These are phyloP conservation scores for Pythium myriotylum DNA, from an alignment of 352 stramenopile genomes.

Conservation along the genomic window DNA sequence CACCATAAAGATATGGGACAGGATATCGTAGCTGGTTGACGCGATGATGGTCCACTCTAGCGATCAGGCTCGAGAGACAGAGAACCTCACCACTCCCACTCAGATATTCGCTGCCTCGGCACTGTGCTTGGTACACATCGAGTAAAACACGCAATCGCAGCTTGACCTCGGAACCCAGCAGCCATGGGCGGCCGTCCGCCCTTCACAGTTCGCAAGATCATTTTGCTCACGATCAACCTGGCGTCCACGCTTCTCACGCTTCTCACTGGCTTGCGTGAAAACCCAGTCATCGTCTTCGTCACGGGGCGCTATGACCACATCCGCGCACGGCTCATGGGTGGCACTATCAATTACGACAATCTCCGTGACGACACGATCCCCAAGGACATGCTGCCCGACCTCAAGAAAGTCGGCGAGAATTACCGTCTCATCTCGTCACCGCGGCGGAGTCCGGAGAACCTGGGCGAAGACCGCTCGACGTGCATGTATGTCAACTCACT, in stretches of 20 bases:
- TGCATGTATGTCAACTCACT: slow-evolving; percentile 40
- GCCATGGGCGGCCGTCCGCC: no score
- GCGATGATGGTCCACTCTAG: no score
- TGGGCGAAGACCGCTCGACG: slow-evolving; percentile 33
- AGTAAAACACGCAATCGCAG: no score
- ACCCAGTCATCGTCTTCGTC: slow-evolving; percentile 46
- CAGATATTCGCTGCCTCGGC: no score
- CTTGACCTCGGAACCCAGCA: no score
- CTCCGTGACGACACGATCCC: slow-evolving; percentile 38
- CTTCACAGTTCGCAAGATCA: neutral
- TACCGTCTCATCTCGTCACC: slow-evolving; percentile 35
- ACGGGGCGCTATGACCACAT: slow-evolving; percentile 56
- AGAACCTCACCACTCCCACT: no score
- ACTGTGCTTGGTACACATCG: no score
- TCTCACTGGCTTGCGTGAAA: slow-evolving; percentile 52
- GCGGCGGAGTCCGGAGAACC: slow-evolving; percentile 17
- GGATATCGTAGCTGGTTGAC: no score
- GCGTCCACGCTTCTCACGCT: slow-evolving; percentile 33
- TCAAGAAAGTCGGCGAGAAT: slow-evolving; percentile 33
- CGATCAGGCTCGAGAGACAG: no score
- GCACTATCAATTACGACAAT: slow-evolving; percentile 50
- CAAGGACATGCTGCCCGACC: slow-evolving; percentile 30
- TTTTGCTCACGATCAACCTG: neutral
- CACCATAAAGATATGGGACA: no score
- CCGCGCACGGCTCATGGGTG: slow-evolving; percentile 34